phyloP scores from a whole-genome alignment of 2,329 filamentous ascomycete species.

The Coniochaeta prunicola region DNA sequence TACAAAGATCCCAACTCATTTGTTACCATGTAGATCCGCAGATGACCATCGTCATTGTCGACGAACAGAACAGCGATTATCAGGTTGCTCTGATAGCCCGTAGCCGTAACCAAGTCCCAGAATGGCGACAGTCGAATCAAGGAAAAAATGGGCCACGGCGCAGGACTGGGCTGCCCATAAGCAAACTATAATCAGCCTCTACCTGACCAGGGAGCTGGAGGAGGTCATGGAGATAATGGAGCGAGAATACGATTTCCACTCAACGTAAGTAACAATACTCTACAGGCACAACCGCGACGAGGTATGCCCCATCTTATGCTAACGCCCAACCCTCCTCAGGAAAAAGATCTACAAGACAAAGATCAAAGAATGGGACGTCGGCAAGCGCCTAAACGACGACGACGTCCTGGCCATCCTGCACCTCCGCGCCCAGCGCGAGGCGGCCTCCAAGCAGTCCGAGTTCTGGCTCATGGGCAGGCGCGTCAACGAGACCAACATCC shows the following conservation, averaged over 20 bases:
- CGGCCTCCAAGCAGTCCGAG: constrained; percentile 23
- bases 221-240: constrained; percentile 3
- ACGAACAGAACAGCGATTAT: background rate
- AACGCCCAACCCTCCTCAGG: background rate
- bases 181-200: background rate
- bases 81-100: background rate
- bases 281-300: no score
- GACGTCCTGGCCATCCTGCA: constrained; percentile 31
- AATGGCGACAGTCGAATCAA: constrained; percentile 8
- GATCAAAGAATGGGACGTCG: constrained; percentile 33
- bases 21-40: background rate
- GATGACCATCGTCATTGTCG: background rate
- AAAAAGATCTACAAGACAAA: constrained; percentile 34
- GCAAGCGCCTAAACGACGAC: constrained; percentile 33
- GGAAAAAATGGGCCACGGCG: constrained; percentile 35
- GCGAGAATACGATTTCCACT: constrained; percentile 2
- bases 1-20: background rate
- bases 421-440: constrained; percentile 27
- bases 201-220: constrained; percentile 2
- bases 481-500: constrained; percentile 31
- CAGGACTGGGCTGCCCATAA: constrained; percentile 5
- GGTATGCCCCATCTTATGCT: no score
- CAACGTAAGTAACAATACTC: constrained; percentile 4
- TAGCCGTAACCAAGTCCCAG: background rate
- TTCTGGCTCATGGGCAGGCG: constrained; percentile 29